Evolutionary conservation across 257 asterid species (phyloP).

Genomic region (Misopates orontium): DNA sequence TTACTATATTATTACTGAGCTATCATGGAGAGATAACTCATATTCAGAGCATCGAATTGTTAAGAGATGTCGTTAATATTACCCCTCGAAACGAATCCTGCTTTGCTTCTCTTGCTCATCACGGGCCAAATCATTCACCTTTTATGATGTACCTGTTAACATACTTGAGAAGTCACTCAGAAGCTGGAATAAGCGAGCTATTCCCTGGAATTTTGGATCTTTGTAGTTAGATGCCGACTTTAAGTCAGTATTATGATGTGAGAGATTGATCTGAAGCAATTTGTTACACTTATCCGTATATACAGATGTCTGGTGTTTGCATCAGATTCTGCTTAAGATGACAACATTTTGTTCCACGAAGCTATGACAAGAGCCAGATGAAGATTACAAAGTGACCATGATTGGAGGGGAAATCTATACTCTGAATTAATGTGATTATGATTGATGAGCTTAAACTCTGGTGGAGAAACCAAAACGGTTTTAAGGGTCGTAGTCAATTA

Average conservation of each 20-base stretch:
- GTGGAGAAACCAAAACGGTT: background rate
- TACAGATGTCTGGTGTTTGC: conserved; percentile 24
- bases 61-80: too few relatives aligned
- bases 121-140: background rate
- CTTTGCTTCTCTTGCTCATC: background rate
- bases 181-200: conserved; percentile 20
- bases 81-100: too few relatives aligned
- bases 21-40: too few relatives aligned
- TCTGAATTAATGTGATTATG: background rate
- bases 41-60: too few relatives aligned
- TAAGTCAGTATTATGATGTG: conserved; percentile 14
- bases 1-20: too few relatives aligned
- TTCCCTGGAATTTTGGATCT: conserved; percentile 13
- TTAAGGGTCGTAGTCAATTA: background rate
- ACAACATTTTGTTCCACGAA: conserved; percentile 24
- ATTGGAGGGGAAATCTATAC: background rate
- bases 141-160: background rate
- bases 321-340: conserved; percentile 35
- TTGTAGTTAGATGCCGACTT: background rate
- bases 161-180: background rate
- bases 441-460: background rate
- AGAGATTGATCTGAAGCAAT: conserved; percentile 20
- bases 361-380: conserved; percentile 23
- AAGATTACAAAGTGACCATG: conserved; percentile 7
- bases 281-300: background rate